phyloP scores from a whole-genome alignment of 1,284 basidiomycete genomes.

The Cutaneotrichosporon daszewskae region DNA sequence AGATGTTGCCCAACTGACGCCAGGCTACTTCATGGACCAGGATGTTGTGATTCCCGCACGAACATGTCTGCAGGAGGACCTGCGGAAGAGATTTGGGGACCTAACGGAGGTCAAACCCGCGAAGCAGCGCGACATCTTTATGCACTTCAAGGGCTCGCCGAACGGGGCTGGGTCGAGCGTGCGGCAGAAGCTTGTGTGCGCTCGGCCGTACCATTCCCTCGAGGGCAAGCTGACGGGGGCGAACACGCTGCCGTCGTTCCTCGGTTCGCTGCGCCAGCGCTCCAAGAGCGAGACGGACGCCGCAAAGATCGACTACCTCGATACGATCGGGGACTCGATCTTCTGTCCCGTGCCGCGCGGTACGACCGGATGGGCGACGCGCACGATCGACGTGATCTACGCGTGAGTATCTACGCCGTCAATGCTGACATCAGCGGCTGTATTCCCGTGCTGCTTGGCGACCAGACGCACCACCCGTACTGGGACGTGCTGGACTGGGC shows the following conservation, averaged over 20 bases:
- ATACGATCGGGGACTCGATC: constrained; percentile 37
- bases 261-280: constrained; percentile 4
- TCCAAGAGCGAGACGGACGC: constrained; percentile 1
- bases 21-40: constrained; percentile 27
- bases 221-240: constrained; percentile 6
- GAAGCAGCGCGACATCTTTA: constrained; percentile 11
- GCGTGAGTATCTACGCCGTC: too few species aligned
- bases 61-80: constrained; percentile 26
- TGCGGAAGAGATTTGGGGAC: constrained; percentile 21
- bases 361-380: constrained; percentile 38
- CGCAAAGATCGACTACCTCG: constrained; percentile 25
- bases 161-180: constrained; percentile 21
- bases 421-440: too few species aligned
- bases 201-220: constrained; percentile 8
- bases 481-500: constrained; percentile 45
- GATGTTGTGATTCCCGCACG: constrained; percentile 34
- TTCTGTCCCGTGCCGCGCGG: constrained; percentile 45
- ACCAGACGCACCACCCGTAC: too few species aligned
- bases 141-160: constrained; percentile 27
- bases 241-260: constrained; percentile 21
- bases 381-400: constrained; percentile 42
- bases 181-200: constrained; percentile 24
- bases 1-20: background rate
- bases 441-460: too few species aligned
- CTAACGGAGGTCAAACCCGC: constrained; percentile 18